Base-by-base conservation (phyloP, 2,329 filamentous ascomycete species). In the Fusarium austroafricanum region DNA sequence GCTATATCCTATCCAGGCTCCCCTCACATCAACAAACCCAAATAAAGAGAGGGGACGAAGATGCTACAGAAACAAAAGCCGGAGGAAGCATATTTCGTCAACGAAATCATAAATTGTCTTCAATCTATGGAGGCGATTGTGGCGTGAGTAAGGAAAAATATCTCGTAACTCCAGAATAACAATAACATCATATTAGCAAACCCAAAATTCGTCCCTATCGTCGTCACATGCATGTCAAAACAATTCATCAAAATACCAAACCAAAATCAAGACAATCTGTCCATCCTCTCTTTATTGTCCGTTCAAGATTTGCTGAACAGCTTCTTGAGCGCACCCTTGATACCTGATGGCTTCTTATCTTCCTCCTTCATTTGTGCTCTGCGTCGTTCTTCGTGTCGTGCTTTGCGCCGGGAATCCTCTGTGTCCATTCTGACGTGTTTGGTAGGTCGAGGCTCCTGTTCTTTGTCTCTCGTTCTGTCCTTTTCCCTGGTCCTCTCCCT, bases 401-500 rank as follows among this genome's bases (percentile, higher is more conserved):
- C 79, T 65, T 74, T 78, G 42, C 74, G 75, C 21, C 74, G 78
- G 17, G 68, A 74, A 63, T 79, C 73, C 61, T 80, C 78, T 3
- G 77, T 63, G 20, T 77, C 76, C n/a, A 75, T 75, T 54, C 70
- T 75, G 23, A 71, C 46, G 17, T 71, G 63, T 26, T 67, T 72
- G 9, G 71, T 61, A 42, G 67, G 65, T 23, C 60, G 62, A 12
- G 68, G 21, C 23, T 64, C 44, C 35, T 56, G 31, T 50, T 58
- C 33, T 15, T 46, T 20, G 4, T 66, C 61, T 17, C 50, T 47
- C 11, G 52, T 45, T 17, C 66, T 38, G 7, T 64, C 54, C 14
- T 47, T 35, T 2, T 62, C 61, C 4, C 59, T 14, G 6, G 56
- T 40, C 11, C 65, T 56, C 3, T 66, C 58, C n/a, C 56, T 55